phyloP scores from a whole-genome alignment of 306 rosid species.

The Gleditsia sinensis region DNA sequence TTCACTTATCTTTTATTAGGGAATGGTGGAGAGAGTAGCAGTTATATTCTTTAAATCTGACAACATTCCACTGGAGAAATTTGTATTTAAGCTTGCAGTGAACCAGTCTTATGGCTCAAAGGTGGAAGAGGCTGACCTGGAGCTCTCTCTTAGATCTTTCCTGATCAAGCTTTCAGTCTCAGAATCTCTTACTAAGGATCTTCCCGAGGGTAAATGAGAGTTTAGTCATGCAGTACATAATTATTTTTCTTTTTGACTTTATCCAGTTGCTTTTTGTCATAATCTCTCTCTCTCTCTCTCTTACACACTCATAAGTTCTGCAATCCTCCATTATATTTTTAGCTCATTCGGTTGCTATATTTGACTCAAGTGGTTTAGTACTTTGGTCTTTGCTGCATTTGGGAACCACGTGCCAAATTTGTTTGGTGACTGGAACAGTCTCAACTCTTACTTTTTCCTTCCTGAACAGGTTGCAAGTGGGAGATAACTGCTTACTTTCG shows the following conservation, averaged over 20 bases:
- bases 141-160: conserved; percentile 83
- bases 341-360: conserved; percentile 16
- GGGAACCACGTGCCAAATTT: conserved; percentile 26
- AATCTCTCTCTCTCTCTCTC: neutral
- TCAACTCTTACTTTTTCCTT: neutral
- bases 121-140: conserved; percentile 65
- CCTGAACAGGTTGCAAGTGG: conserved; percentile 68
- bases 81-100: conserved; percentile 68
- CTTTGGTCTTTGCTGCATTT: conserved; percentile 5
- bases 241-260: conserved; percentile 12
- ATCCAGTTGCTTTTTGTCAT: neutral
- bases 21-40: conserved; percentile 78
- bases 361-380: conserved; percentile 27
- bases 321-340: neutral
- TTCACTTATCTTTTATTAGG: conserved; percentile 48
- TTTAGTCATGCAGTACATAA: conserved; percentile 13
- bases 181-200: conserved; percentile 63
- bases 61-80: conserved; percentile 64
- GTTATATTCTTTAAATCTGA: conserved; percentile 66
- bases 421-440: neutral
- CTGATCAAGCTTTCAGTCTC: conserved; percentile 72
- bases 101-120: conserved; percentile 59
- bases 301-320: neutral
- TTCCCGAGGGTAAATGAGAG: conserved; percentile 58
- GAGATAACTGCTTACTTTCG: conserved; percentile 75